Conservation (phyloP, 768 basidiomycete species). For the Pleurotus salmoneostramineus region DNA sequence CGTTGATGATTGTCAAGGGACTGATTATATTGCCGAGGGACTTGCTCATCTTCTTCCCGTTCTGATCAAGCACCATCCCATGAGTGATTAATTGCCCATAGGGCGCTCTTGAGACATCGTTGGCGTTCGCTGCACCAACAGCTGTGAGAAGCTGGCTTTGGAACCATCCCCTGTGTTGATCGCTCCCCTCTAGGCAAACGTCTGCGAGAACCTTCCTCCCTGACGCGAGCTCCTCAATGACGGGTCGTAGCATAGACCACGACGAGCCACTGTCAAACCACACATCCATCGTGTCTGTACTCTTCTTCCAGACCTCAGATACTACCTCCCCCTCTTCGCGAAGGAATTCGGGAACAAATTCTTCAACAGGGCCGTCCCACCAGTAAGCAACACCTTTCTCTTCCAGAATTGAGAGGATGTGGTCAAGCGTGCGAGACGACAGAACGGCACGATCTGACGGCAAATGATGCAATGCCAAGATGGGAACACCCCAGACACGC, state of each 20-base stretch:
- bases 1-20: conserved; percentile 76
- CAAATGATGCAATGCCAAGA: conserved; percentile 77
- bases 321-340: conserved; percentile 35
- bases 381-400: conserved; percentile 76
- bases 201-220: conserved; percentile 57
- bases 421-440: conserved; percentile 55
- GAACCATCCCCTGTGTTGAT: conserved; percentile 99
- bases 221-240: conserved; percentile 21
- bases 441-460: conserved; percentile 64
- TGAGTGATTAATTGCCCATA: conserved; percentile 88
- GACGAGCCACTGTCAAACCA: conserved; percentile 98
- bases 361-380: conserved; percentile 85
- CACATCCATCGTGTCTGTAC: conserved; percentile 96
- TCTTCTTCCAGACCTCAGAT: conserved; percentile 62
- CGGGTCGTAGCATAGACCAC: conserved; percentile 72
- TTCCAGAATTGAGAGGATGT: conserved; percentile 75
- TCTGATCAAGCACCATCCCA: conserved; percentile 92
- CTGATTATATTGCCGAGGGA: conserved; percentile 88
- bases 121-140: conserved; percentile 42
- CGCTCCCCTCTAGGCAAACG: conserved; percentile 90
- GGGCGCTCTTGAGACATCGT: conserved; percentile 36
- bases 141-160: conserved; percentile 91
- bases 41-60: conserved; percentile 97
- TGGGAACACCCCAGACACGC: conserved; percentile 96
- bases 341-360: conserved; percentile 71